Evolutionary conservation across 345 rosid species (phyloP), one percentile per base, ranked within the genome.

Genomic region (Erysimum cheiranthoides): DNA sequence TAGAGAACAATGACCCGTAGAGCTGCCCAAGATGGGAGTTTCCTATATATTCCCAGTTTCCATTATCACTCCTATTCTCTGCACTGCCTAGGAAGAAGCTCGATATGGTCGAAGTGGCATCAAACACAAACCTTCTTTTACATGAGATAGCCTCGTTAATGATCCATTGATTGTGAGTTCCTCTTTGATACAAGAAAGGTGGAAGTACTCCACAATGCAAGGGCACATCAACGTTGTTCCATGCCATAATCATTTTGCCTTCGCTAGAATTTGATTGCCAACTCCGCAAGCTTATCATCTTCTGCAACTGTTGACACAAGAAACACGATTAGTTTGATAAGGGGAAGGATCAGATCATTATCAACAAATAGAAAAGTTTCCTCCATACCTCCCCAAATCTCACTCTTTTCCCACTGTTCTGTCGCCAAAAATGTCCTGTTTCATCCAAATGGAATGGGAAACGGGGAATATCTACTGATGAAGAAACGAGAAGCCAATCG

Each of bases 401-500:
- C 35, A 85, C 77, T 71, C 79, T 43, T 71, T 75, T 82, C 5
- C 86, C 93, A 65, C 66, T 86, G 68, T 77, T 69, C 56, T 72
- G 87, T 45, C 80, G 70, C 95, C 97, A 92, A 38, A 74, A 84
- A 47, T 78, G 80, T 38, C 93, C 91, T 25, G 75, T 64, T n/a
- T 80, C 78, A 66, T 83, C 85, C 82, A 88, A 80, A 40, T 64
- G 71, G 77, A 86, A 89, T 0, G 91, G 95, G 65, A 90, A 85
- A 67, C 64, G 40, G 14, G 96, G 83, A 76, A 84, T 61, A 10
- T 79, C 75, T 28, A 62, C 75, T 2, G 85, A 71, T 13, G 90
- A 90, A 82, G 97, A 88, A 36, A 89, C 81, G 43, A 95, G 93
- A 74, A 92, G 86, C 97, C 97, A 94, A 46, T 86, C 89, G 31